Evolutionary conservation across 192 early-diverging fungal genomes (phyloP).

Genomic region (Backusella macrospora): DNA sequence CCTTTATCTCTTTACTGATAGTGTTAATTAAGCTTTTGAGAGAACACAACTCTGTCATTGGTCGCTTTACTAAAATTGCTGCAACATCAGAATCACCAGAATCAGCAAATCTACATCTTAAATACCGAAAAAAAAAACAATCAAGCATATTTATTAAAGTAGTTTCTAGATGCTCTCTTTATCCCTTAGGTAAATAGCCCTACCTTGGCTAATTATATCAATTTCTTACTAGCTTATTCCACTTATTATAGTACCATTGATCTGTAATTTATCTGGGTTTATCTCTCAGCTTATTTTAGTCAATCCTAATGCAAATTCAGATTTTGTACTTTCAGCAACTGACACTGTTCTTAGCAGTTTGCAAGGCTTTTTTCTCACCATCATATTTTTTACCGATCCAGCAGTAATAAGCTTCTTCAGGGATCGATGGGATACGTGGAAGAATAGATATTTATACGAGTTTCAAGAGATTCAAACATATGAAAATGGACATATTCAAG

Average conservation of each 20-base stretch:
- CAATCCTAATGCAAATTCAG: neutral
- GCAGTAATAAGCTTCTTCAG: neutral
- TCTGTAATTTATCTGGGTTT: constrained; percentile 9
- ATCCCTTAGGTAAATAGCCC: neutral
- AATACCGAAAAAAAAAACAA: neutral
- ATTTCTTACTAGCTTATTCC: neutral
- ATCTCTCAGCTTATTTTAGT: constrained; percentile 9
- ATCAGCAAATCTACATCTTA: neutral
- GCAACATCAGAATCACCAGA: neutral
- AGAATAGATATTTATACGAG: neutral
- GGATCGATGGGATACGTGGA: neutral
- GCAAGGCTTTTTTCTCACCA: constrained; percentile 15
- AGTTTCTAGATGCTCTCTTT: constrained; percentile 1
- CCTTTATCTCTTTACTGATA: neutral
- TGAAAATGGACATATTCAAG: neutral
- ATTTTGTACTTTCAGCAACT: neutral
- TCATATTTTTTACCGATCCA: constrained; percentile 19
- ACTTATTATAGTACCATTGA: constrained; percentile 5
- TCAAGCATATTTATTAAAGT: neutral
- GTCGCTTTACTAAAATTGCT: neutral
- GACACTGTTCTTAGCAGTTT: neutral
- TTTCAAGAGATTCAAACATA: neutral
- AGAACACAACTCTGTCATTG: neutral
- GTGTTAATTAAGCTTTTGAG: neutral
- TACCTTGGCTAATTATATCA: neutral